A percentile compares a stretch with the other conserved stretches of the same genome.
Conservation (phyloP, 1,284 basidiomycete species). For the Ceratobasidium sp. region DNA sequence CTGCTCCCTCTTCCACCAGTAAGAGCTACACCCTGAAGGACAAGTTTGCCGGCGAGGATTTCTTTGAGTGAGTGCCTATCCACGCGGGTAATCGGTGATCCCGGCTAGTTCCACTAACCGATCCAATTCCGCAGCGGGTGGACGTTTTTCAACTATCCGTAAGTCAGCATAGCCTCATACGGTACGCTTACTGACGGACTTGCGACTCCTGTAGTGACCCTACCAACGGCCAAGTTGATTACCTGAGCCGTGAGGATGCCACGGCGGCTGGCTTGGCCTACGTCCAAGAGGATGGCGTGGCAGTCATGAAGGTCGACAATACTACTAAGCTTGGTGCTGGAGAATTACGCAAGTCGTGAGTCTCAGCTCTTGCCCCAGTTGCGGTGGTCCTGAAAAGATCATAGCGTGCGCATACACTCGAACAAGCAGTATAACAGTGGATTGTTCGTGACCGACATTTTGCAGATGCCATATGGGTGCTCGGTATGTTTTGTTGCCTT, state of each 20-base stretch:
- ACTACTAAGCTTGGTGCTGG: slow-evolving; percentile 11
- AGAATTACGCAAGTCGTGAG: slow-evolving; percentile 57
- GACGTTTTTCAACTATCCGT: slow-evolving; percentile 29
- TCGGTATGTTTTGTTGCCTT: slow-evolving; percentile 51
- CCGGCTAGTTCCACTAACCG: neutral
- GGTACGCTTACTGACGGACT: slow-evolving; percentile 50
- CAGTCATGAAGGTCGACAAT: slow-evolving; percentile 32
- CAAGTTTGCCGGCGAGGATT: slow-evolving; percentile 52
- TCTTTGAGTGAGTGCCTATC: slow-evolving; percentile 48
- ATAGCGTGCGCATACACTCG: slow-evolving; percentile 32
- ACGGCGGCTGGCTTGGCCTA: slow-evolving; percentile 8
- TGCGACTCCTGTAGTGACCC: slow-evolving; percentile 57
- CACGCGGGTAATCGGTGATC: slow-evolving; percentile 1
- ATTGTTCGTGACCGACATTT: slow-evolving; percentile 62
- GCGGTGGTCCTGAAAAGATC: neutral
- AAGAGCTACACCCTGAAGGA: slow-evolving; percentile 47
- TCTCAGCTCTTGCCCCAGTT: slow-evolving; percentile 34
- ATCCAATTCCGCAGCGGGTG: slow-evolving; percentile 4
- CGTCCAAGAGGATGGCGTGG: slow-evolving; percentile 41
- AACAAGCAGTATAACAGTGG: slow-evolving; percentile 25
- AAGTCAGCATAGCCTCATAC: slow-evolving; percentile 13
- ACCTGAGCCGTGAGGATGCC: slow-evolving; percentile 24
- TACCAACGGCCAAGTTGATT: slow-evolving; percentile 31
- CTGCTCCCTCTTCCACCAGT: slow-evolving; percentile 16
- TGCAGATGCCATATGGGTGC: slow-evolving; percentile 78